A percentile compares a stretch with the other conserved stretches of the same genome.
Evolutionary conservation across 257 asterid genomes (phyloP).

Genomic region (Knoxia roxburghii): DNA sequence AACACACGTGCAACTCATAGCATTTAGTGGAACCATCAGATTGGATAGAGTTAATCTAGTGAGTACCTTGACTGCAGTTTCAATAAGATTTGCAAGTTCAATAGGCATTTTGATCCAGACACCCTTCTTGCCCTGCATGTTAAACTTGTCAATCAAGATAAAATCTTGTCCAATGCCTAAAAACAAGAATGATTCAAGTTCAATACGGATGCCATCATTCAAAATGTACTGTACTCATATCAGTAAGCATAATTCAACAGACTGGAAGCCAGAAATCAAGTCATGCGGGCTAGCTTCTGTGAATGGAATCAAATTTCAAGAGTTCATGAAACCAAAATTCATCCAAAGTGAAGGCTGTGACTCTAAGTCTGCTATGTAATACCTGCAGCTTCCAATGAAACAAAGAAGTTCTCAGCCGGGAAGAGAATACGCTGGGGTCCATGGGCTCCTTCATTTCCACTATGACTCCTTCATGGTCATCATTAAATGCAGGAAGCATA

Average conservation of each 20-base stretch:
- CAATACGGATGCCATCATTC: not conserved
- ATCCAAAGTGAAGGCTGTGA: not conserved
- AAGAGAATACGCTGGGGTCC: slow-evolving; percentile 38
- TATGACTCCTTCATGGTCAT: slow-evolving; percentile 58
- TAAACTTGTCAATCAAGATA: not conserved
- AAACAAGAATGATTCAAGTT: too few relatives aligned
- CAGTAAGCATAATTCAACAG: too few relatives aligned
- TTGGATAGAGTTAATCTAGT: not conserved
- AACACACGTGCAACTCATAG: not conserved
- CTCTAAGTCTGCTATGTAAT: not conserved
- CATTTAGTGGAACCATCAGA: not conserved
- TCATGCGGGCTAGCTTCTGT: not conserved
- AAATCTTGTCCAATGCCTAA: too few relatives aligned
- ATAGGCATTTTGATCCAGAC: slow-evolving; percentile 68
- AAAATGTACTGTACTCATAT: not conserved
- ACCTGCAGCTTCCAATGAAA: slow-evolving; percentile 66
- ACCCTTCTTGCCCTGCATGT: slow-evolving; percentile 72
- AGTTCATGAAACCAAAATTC: not conserved
- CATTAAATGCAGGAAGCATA: slow-evolving; percentile 47
- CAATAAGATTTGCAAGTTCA: slow-evolving; percentile 52
- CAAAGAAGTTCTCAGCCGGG: slow-evolving; percentile 44
- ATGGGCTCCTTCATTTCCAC: slow-evolving; percentile 55
- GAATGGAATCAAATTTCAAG: not conserved
- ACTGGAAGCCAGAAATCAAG: too few relatives aligned
- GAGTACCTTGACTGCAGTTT: slow-evolving; percentile 55